Evolutionary conservation across 1,139 yeast genomes (phyloP), one percentile per base, ranked within the genome.

Genomic region (Candida pseudocylindracea): DNA sequence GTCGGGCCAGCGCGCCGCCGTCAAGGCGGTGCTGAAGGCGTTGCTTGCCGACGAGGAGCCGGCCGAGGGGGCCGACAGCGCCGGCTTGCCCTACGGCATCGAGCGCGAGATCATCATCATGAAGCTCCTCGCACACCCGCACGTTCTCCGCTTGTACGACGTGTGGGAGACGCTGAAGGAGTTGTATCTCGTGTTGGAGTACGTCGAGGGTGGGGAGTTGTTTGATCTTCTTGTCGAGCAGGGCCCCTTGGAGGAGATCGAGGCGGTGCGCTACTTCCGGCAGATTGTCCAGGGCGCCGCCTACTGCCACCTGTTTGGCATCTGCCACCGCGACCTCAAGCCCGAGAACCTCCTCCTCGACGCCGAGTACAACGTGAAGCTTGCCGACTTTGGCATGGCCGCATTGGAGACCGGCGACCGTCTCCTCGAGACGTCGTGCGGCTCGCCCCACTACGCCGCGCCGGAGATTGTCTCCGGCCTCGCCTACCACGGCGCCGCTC

Each of bases 341-440:
- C 88, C 88, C 8, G 92, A 76, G 45, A 76, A 76, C 49, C 55
- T 76, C 36, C 50, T 76, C 36, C 53, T 76, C 29, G 88, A 76
- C 49, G 66, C 67, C 31, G 60, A 69, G 34, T 60, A 69, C 35
- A 72, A 70, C 41, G 76, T 76, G 34, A 76, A 76, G 45, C 67
- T 76, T 41, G 92, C 91, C 7, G 92, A 76, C 51, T 76, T 76
- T 45, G 92, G 91, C 33, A 76, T 76, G 91, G 91, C 91, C 24
- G 88, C 91, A 24, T 55, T 76, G 39, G 85, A 76, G 49, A 63
- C 74, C 38, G 71, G 72, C 36, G 78, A 74, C 31, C 71, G 68
- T 48, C 53, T 76, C 36, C 54, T 76, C 35, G 83, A 74, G 48
- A 76, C 92, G 8, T 68, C 79, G 10, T 76, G 92, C 55, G 92